Conservation (phyloP, 495 filamentous ascomycete species). For the Tuber magnatum region DNA sequence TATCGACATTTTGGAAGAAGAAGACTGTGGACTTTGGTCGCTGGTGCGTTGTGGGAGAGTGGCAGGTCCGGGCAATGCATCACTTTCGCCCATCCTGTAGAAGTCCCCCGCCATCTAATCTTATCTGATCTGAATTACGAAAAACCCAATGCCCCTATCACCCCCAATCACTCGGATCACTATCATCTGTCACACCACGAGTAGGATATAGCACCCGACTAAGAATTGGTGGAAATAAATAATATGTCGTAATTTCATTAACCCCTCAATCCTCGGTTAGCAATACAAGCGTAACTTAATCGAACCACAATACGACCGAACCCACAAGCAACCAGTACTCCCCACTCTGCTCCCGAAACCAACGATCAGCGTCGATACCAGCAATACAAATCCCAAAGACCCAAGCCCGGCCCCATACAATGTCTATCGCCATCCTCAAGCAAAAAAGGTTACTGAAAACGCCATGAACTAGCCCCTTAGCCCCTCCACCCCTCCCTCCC, state of each 20-base stretch:
- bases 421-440: not conserved
- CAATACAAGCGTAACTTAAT: not conserved
- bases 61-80: not conserved
- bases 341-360: not conserved
- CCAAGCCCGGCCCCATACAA: not conserved
- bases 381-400: not conserved
- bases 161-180: not conserved
- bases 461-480: conserved; percentile 9
- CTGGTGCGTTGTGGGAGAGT: not conserved
- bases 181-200: not conserved
- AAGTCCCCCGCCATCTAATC: conserved; percentile 35
- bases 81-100: no score
- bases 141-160: not conserved
- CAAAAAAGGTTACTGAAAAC: conserved; percentile 9
- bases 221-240: not conserved
- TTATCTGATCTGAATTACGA: conserved; percentile 18
- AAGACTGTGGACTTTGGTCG: not conserved
- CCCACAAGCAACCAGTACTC: not conserved
- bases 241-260: conserved; percentile 2
- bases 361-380: not conserved
- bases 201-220: no score
- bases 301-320: not conserved
- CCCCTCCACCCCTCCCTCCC: conserved; percentile 7
- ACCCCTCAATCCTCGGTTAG: not conserved
- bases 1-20: conserved; percentile 44